Percentiles rank a stretch among this genome's conserved stretches.
phyloP scores from a whole-genome alignment of 768 basidiomycete species.

The Mycena amicta region DNA sequence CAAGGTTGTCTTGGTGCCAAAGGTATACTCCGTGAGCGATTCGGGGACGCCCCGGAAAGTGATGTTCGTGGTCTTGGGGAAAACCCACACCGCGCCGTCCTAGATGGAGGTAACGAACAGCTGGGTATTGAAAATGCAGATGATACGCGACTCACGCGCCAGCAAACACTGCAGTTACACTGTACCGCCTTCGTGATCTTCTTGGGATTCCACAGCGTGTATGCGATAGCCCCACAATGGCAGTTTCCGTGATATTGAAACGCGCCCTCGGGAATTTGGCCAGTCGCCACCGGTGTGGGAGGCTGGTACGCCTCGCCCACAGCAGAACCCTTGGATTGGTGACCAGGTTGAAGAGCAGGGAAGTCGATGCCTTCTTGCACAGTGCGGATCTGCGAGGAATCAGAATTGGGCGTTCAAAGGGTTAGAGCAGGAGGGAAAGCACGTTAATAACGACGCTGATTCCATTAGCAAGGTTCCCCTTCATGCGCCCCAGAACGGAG shows the following conservation, averaged over 20 bases:
- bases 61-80: background rate
- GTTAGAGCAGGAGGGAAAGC: background rate
- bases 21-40: slow-evolving; percentile 5
- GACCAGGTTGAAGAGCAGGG: background rate
- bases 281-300: background rate
- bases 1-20: background rate
- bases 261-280: slow-evolving; percentile 4
- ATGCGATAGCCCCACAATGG: slow-evolving; percentile 13
- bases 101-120: no score
- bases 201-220: background rate
- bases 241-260: slow-evolving; percentile 10
- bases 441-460: slow-evolving; percentile 4
- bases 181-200: background rate
- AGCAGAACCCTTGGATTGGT: background rate
- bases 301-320: background rate
- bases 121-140: no score
- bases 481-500: slow-evolving; percentile 1
- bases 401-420: no score
- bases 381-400: slow-evolving; percentile 12
- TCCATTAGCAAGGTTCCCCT: background rate
- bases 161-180: slow-evolving; percentile 20
- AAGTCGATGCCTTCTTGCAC: slow-evolving; percentile 9
- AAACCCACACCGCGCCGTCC: slow-evolving; percentile 12
- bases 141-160: background rate
- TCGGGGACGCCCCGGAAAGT: slow-evolving; percentile 5